phyloP scores from a whole-genome alignment of 441 rosid genomes.

The Bruguiera hainesii region DNA sequence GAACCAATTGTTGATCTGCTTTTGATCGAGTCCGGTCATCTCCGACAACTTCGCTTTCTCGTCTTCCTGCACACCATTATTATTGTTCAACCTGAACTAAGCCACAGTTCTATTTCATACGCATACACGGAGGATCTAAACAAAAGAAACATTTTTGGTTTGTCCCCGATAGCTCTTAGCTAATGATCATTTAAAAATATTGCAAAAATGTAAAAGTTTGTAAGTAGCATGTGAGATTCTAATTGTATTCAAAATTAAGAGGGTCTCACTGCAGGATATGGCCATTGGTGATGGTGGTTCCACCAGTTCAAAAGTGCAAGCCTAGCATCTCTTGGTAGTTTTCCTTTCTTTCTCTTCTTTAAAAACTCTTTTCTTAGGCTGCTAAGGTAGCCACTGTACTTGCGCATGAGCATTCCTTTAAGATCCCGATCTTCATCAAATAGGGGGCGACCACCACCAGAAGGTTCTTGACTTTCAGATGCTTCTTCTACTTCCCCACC shows the following conservation, averaged over 20 bases:
- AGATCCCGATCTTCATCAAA: constrained; percentile 19
- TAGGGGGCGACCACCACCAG: not conserved
- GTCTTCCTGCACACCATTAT: constrained; percentile 42
- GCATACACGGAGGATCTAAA: too few relatives aligned
- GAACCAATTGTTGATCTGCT: constrained; percentile 68
- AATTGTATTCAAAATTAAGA: too few relatives aligned
- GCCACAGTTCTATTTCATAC: too few relatives aligned
- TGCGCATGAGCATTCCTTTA: constrained; percentile 48
- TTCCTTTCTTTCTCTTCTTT: constrained; percentile 61
- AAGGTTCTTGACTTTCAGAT: constrained; percentile 30
- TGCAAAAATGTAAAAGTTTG: not conserved
- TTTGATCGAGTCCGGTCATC: constrained; percentile 48
- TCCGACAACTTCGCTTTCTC: constrained; percentile 50
- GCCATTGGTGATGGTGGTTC: constrained; percentile 57
- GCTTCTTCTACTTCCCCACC: constrained; percentile 38
- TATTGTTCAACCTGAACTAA: too few relatives aligned
- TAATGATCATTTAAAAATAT: not conserved
- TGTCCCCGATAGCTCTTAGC: not conserved
- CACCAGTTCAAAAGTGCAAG: constrained; percentile 55
- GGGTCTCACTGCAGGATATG: constrained; percentile 59
- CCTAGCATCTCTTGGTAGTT: constrained; percentile 61
- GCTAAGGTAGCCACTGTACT: constrained; percentile 53
- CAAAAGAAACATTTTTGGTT: too few relatives aligned
- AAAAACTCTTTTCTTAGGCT: constrained; percentile 52
- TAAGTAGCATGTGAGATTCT: not conserved